Base-by-base conservation (phyloP, 2,329 filamentous ascomycete genomes). In the Ophiobolus disseminans region DNA sequence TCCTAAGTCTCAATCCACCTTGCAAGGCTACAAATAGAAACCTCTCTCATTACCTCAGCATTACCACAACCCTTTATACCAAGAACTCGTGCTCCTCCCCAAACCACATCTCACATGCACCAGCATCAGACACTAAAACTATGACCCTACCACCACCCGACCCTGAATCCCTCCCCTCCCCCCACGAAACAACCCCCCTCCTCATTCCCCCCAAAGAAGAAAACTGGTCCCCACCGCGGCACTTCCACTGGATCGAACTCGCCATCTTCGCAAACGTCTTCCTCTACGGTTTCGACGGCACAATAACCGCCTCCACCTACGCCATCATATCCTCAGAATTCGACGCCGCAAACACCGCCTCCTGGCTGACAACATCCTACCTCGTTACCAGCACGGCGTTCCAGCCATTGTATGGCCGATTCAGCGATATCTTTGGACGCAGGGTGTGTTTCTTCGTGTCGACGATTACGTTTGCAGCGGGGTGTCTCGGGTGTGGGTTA, bases 231-330 rank as follows among this genome's bases (percentile, higher is more conserved):
- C 55, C 58, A 19, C 61, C 61, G 13, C 51, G 50, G 10, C 47
- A 45, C 5, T 64, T 64, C 48, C 17, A 61, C 17, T 59, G 53
- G 55, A 61, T 64, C 36, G 58, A 64, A 34, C 17, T 56, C 8
- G 77, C 84, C 22, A 84, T 87, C 58, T 84, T 86, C 75, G 78
- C 80, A 34, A 87, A 86, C 52, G 83, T 87, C 5, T 87, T 87
- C 49, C 76, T 87, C 7, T 82, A 81, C 20, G 84, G 83, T 2
- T 77, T 77, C 50, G 75, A 78, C 40, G 69, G 73, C 11, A 78
- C 76, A 1, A 75, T 78, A 45, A 78, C 73, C 3, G 75, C 75
- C 0, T 73, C 76, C 2, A 76, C 73, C 1, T 77, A 78, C 40
- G 74, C 74, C 5, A 59, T 62, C 37, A 63, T 63, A 26, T 54